A percentile compares a stretch with the other conserved stretches of the same genome.
Evolutionary conservation across 257 asterid genomes (phyloP).

Genomic region (Oldenlandia corymbosa): DNA sequence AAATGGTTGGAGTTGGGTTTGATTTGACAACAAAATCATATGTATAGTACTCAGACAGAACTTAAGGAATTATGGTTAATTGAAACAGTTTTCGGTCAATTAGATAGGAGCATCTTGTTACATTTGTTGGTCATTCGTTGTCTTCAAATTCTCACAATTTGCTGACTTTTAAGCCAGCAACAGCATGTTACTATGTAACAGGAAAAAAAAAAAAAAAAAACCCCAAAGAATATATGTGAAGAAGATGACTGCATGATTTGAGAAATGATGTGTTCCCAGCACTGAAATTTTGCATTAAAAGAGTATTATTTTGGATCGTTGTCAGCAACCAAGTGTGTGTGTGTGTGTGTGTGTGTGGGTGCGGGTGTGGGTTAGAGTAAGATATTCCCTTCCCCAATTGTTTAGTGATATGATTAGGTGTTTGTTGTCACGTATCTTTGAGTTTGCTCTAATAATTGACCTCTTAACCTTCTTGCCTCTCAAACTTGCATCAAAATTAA

Average conservation of each 20-base stretch:
- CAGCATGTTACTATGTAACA: conserved; percentile 7
- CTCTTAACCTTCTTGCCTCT: conserved; percentile 15
- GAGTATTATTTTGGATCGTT: not conserved
- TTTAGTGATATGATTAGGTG: not conserved
- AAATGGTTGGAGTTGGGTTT: not conserved
- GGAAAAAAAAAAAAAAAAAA: too few species aligned
- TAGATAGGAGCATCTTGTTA: not conserved
- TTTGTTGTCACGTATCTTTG: conserved; percentile 14
- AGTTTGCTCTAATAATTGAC: conserved; percentile 16
- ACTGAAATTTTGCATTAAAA: too few species aligned
- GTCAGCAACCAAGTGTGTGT: conserved; percentile 11
- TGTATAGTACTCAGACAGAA: too few species aligned
- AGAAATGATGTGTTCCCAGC: too few species aligned
- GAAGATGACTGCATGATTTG: too few species aligned
- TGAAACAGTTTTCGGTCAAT: not conserved
- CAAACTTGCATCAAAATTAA: not conserved
- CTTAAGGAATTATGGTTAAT: not conserved
- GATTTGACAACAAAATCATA: conserved; percentile 4
- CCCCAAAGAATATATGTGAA: too few species aligned
- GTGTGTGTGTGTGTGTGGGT: too few species aligned
- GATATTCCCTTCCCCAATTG: conserved; percentile 1
- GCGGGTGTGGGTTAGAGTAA: conserved; percentile 10
- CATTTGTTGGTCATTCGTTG: conserved; percentile 13
- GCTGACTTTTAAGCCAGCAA: not conserved
- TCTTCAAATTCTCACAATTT: conserved; percentile 2